Conservation (phyloP, 2,329 filamentous ascomycete genomes). For the Colletotrichum echinochloae region DNA sequence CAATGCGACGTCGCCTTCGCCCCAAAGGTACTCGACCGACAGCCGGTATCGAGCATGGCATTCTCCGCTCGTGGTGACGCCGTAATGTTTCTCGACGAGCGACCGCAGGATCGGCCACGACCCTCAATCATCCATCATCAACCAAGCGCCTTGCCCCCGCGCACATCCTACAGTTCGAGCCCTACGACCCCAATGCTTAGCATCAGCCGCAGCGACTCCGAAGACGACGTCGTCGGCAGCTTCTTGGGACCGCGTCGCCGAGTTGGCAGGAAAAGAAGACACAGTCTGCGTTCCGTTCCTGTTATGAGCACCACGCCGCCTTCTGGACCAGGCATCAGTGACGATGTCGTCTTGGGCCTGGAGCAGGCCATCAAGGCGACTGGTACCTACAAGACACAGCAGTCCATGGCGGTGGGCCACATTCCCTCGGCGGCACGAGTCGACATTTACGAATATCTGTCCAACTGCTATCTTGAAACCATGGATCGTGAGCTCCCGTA, state of each 20-base stretch:
- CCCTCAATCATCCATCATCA: conserved; percentile 52
- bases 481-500: conserved; percentile 62
- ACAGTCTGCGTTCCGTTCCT: conserved; percentile 49
- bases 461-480: conserved; percentile 67
- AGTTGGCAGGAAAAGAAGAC: conserved; percentile 55
- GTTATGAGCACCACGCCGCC: conserved; percentile 67
- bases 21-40: conserved; percentile 71
- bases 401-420: conserved; percentile 72
- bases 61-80: conserved; percentile 71
- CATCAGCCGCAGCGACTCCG: conserved; percentile 72
- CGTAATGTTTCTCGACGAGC: conserved; percentile 72
- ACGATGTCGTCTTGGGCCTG: conserved; percentile 62
- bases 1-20: conserved; percentile 76
- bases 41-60: conserved; percentile 70
- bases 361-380: conserved; percentile 70
- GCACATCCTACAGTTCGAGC: conserved; percentile 61
- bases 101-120: conserved; percentile 59
- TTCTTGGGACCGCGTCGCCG: conserved; percentile 65
- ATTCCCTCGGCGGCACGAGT: conserved; percentile 65
- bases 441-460: conserved; percentile 67
- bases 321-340: conserved; percentile 54
- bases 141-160: conserved; percentile 48
- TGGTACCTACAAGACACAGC: conserved; percentile 68
- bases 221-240: conserved; percentile 72
- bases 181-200: conserved; percentile 63